Conservation (phyloP, 805 yeast genomes). For the Yarrowia alimentaria region DNA sequence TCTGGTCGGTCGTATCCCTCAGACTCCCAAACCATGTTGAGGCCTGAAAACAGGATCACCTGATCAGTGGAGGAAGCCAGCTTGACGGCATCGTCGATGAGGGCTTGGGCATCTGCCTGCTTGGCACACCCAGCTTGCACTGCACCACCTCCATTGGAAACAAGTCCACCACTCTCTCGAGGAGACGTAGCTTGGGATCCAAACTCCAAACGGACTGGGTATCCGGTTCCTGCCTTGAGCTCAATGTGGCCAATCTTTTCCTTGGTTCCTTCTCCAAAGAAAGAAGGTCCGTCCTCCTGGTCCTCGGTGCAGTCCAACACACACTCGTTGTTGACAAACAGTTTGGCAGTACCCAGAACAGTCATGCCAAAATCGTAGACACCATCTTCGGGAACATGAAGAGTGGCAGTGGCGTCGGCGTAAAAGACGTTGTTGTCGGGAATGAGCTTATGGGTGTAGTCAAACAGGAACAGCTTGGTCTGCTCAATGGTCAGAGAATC, state of each 20-base stretch:
- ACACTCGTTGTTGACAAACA: constrained; percentile 52
- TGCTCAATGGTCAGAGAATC: constrained; percentile 28
- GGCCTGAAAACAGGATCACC: constrained; percentile 53
- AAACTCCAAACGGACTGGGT: constrained; percentile 50
- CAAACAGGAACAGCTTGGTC: constrained; percentile 31
- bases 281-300: constrained; percentile 51
- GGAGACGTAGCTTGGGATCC: constrained; percentile 50
- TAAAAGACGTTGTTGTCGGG: constrained; percentile 39
- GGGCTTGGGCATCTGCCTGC: constrained; percentile 38
- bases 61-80: constrained; percentile 46
- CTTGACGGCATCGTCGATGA: constrained; percentile 35
- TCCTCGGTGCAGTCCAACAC: constrained; percentile 56
- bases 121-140: constrained; percentile 40
- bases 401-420: constrained; percentile 47
- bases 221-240: constrained; percentile 47
- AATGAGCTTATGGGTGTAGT: constrained; percentile 26
- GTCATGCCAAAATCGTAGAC: constrained; percentile 53
- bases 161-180: constrained; percentile 26
- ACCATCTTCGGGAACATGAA: constrained; percentile 49
- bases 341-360: constrained; percentile 54
- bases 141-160: constrained; percentile 41
- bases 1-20: constrained; percentile 57
- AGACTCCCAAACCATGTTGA: constrained; percentile 56
- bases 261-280: constrained; percentile 55
- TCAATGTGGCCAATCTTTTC: constrained; percentile 46